Evolutionary conservation across 1,284 basidiomycete species (phyloP).

Genomic region (Kalmanozyma brasiliensis): DNA sequence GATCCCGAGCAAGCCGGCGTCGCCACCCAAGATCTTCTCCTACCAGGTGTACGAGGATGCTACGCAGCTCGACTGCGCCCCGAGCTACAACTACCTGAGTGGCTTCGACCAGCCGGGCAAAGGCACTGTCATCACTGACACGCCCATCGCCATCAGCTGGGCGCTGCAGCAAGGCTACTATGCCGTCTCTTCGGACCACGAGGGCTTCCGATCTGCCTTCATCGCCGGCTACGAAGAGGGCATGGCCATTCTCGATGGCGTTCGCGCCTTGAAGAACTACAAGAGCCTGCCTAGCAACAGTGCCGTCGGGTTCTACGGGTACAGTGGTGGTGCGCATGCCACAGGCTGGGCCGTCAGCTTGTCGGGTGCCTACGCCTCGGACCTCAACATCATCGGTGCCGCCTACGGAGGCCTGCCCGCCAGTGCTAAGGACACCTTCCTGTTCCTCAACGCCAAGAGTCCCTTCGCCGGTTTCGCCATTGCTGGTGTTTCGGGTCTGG

Average conservation of each 20-base stretch:
- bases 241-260: conserved; percentile 52
- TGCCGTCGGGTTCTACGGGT: conserved; percentile 45
- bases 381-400: conserved; percentile 58
- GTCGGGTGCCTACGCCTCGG: conserved; percentile 42
- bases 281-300: conserved; percentile 27
- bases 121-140: conserved; percentile 23
- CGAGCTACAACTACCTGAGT: conserved; percentile 35
- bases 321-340: conserved; percentile 57
- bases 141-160: conserved; percentile 46
- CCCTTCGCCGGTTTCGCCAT: conserved; percentile 56
- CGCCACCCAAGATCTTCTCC: conserved; percentile 50
- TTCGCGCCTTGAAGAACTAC: conserved; percentile 45
- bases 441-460: conserved; percentile 36
- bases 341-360: conserved; percentile 52
- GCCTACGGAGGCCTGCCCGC: conserved; percentile 60
- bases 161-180: conserved; percentile 58
- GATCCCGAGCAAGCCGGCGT: conserved; percentile 45
- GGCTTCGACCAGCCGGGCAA: conserved; percentile 30
- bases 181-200: conserved; percentile 59
- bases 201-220: conserved; percentile 47
- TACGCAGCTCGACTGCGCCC: conserved; percentile 47
- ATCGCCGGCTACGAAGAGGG: conserved; percentile 56
- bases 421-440: conserved; percentile 40
- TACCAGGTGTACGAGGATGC: conserved; percentile 54
- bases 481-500: conserved; percentile 50